Evolutionary conservation across 2,329 filamentous ascomycete species (phyloP), one percentile per base, ranked within the genome.

Genomic region (Pseudocercospora pini-densiflorae): DNA sequence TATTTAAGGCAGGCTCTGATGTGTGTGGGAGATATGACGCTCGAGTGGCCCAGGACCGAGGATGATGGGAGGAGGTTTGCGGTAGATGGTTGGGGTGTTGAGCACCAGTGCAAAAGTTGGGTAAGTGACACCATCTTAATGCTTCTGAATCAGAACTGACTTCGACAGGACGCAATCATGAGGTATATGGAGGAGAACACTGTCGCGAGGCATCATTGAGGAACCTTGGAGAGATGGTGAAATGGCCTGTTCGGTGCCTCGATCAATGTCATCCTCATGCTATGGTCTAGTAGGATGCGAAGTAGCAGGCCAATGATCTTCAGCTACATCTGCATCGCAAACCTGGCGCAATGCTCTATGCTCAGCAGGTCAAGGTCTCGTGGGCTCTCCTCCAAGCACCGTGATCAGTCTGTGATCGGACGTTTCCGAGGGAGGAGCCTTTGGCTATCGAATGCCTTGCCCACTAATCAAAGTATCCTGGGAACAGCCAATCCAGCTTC

Each of bases 401-500:
- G 33, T 36, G 33, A 36, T 5, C n/a, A n/a, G n/a, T n/a, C n/a
- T n/a, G n/a, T n/a, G n/a, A n/a, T n/a, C n/a, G n/a, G n/a, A n/a
- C n/a, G n/a, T n/a, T n/a, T n/a, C n/a, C n/a, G n/a, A n/a, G n/a
- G n/a, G n/a, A n/a, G n/a, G n/a, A n/a, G n/a, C n/a, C n/a, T n/a
- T n/a, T n/a, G n/a, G n/a, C n/a, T n/a, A n/a, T n/a, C n/a, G n/a
- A n/a, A n/a, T n/a, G n/a, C n/a, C n/a, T n/a, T n/a, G n/a, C n/a
- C n/a, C n/a, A n/a, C n/a, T n/a, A n/a, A n/a, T 84, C 79, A 71
- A 87, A 92, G 78, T 94, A 93, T 1, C 90, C 91, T 1, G 94
- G 93, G 82, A 97, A 98, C 65, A 99, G 81, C 84, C 91, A 99
- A 75, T 90, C 87, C 61, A 97, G 82, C 81, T 89, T 94, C 85